Base-by-base conservation (phyloP, 2,329 filamentous ascomycete genomes). In the Trichoderma aggressivum region DNA sequence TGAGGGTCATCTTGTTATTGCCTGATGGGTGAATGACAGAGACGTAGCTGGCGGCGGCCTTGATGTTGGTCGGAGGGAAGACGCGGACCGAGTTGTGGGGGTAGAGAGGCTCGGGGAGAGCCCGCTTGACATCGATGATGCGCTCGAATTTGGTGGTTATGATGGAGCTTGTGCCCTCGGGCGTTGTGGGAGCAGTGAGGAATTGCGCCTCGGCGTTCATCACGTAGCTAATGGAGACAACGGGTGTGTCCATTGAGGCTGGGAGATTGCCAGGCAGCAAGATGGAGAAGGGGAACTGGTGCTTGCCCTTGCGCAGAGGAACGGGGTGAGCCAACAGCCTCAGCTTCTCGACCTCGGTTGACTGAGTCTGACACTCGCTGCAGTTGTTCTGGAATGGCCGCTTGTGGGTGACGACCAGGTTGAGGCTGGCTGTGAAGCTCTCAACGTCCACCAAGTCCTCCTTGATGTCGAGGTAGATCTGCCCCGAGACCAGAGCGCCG, bases 11-110 rank as follows among this genome's bases (percentile, higher is more conserved):
- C 12, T 86, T 91, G 82, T 97, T 95, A 76, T 89, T 90, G 76
- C 93, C 92, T 72, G 94, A 92, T 6, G 95, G 94, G 82, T 97
- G 91, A 73, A 98, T 90, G 74, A 97, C 89, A 47, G 93, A 89
- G 60, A 91, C 91, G 74, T 97, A 91, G 77, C 93, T 90, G 73
- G 96, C 92, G 77, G 90, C 91, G 71, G 94, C 92, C 75, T 93
- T 94, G 77, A 99, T 91, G 82, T 97, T 96, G 75, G 96, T 99
- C 0, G 96, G 95, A 61, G 95, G 96, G 82, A 99, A 99, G 78
- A 98, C 92, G 78, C 95, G 93, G 73, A 97, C 90, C 18, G 93
- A 97, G 82, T 94, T 91, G 82, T 97, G 95, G 73, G 97, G 94
- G 67, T 88, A 86, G 62, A 94, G 92, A 3, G 93, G 89, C 67